phyloP scores from a whole-genome alignment of 805 yeast species.

The Scheffersomyces ergatensis region DNA sequence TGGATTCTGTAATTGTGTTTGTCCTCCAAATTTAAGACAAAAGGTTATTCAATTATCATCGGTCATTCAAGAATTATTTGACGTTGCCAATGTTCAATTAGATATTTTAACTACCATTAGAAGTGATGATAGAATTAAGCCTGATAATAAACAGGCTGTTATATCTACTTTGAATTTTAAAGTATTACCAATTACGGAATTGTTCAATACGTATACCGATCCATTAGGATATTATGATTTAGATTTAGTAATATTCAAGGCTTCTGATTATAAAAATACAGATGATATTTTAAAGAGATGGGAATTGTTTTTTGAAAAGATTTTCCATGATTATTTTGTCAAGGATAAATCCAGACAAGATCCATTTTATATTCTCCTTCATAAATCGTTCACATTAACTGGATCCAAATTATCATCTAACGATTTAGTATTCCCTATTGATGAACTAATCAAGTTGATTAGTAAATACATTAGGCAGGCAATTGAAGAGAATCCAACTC shows the following conservation, averaged over 20 bases:
- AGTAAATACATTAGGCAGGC: slow-evolving; percentile 50
- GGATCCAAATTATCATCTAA: slow-evolving; percentile 67
- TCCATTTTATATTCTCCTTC: slow-evolving; percentile 37
- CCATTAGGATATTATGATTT: slow-evolving; percentile 86
- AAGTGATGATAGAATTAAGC: slow-evolving; percentile 48
- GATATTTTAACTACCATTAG: slow-evolving; percentile 54
- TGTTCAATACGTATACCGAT: slow-evolving; percentile 83
- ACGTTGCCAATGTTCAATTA: slow-evolving; percentile 82
- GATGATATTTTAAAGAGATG: slow-evolving; percentile 83
- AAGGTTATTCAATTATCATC: slow-evolving; percentile 69
- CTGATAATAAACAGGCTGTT: slow-evolving; percentile 50
- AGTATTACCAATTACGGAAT: slow-evolving; percentile 69
- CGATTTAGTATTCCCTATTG: slow-evolving; percentile 79
- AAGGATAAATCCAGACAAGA: slow-evolving; percentile 20
- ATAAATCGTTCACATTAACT: slow-evolving; percentile 41
- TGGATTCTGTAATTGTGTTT: slow-evolving; percentile 84
- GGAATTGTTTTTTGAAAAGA: slow-evolving; percentile 64
- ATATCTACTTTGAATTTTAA: slow-evolving; percentile 55
- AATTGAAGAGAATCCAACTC: slow-evolving; percentile 25
- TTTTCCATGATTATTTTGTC: slow-evolving; percentile 29
- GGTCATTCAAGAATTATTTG: slow-evolving; percentile 74
- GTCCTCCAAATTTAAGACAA: slow-evolving; percentile 75
- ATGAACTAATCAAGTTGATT: slow-evolving; percentile 64
- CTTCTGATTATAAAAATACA: slow-evolving; percentile 79
- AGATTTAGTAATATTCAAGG: slow-evolving; percentile 72